Conservation (phyloP, 2,329 filamentous ascomycete genomes). For the Parastagonospora nodorum region DNA sequence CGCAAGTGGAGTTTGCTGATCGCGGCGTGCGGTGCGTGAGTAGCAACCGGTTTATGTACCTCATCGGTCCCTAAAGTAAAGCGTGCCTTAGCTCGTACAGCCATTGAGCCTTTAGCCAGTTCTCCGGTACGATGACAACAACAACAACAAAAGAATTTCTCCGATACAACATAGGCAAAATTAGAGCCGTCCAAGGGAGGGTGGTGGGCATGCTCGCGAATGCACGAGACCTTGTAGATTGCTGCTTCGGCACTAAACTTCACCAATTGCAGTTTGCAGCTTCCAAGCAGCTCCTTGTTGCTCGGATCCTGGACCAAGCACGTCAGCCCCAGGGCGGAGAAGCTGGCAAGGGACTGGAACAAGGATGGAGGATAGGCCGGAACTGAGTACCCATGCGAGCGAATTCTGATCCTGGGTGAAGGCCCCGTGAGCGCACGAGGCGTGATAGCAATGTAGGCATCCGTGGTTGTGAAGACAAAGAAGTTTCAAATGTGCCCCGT, state of each 20-base stretch:
- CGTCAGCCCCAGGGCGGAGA: constrained; percentile 35
- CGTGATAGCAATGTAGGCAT: constrained; percentile 15
- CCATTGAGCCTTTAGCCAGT: constrained; percentile 22
- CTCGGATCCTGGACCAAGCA: constrained; percentile 31
- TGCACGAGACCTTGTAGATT: constrained; percentile 17
- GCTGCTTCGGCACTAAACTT: constrained; percentile 16
- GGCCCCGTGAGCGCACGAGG: constrained; percentile 12
- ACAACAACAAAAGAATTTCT: constrained; percentile 18
- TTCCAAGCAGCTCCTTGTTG: constrained; percentile 10
- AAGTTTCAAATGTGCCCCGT: constrained; percentile 8
- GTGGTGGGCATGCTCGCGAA: background rate
- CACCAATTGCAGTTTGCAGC: constrained; percentile 24
- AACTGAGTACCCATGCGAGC: constrained; percentile 21
- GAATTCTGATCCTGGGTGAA: constrained; percentile 14
- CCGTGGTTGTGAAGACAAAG: constrained; percentile 16
- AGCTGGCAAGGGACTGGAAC: constrained; percentile 17
- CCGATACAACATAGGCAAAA: constrained; percentile 7
- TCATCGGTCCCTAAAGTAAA: constrained; percentile 23
- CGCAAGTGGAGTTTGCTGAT: constrained; percentile 45
- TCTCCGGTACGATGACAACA: constrained; percentile 9
- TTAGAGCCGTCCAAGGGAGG: constrained; percentile 5
- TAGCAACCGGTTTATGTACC: constrained; percentile 33
- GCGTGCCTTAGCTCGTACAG: constrained; percentile 29
- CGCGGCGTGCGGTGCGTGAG: constrained; percentile 29
- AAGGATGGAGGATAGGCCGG: constrained; percentile 28